A percentile compares a stretch with the other conserved stretches of the same genome.
Evolutionary conservation across 331 rosid species (phyloP).

Genomic region (Prunus yedoensis): DNA sequence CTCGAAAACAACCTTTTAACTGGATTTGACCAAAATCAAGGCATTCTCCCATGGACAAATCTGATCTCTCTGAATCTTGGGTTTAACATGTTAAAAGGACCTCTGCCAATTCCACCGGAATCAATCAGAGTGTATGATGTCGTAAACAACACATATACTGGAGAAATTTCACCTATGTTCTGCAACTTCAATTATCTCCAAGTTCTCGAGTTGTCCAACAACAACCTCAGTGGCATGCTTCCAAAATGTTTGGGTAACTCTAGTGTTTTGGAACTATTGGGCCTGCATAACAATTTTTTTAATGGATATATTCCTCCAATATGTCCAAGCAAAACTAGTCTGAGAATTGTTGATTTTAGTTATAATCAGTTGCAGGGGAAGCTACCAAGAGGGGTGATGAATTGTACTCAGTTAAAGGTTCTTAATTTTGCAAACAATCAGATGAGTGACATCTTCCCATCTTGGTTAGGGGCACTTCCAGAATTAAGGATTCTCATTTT

Average conservation of each 20-base stretch:
- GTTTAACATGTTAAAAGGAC: too few species aligned
- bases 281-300: not conserved
- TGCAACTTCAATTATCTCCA: constrained; percentile 9
- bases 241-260: constrained; percentile 11
- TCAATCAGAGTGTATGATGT: too few species aligned
- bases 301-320: not conserved
- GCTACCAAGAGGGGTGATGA: constrained; percentile 3
- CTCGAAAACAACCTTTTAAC: accelerated
- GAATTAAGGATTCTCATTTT: not conserved
- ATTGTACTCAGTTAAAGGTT: not conserved
- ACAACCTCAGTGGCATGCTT: not conserved
- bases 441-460: constrained; percentile 6
- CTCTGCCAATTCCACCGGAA: not conserved
- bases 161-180: constrained; percentile 6
- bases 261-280: not conserved
- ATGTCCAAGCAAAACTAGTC: too few species aligned
- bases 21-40: not conserved
- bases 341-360: too few species aligned
- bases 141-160: too few species aligned
- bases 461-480: constrained; percentile 22
- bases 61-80: too few species aligned
- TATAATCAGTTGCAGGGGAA: constrained; percentile 4
- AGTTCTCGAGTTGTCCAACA: not conserved
- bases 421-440: not conserved
- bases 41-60: not conserved